Conservation (phyloP, 1,139 yeast genomes). For the Sugiyamaella pinicola region DNA sequence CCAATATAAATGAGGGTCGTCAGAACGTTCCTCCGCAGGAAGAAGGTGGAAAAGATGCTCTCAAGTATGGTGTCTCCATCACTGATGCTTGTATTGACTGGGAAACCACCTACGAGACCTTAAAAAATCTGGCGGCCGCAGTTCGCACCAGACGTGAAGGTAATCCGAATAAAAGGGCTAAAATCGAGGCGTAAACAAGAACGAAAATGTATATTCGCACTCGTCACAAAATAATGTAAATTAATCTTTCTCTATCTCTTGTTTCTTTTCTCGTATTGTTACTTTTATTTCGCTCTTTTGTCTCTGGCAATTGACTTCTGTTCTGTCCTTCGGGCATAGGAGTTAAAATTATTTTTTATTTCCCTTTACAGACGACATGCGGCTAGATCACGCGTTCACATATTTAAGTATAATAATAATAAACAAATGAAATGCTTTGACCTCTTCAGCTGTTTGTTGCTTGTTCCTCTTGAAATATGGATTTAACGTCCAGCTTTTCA, state of each 20-base stretch:
- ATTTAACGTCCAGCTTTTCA: conserved; percentile 22
- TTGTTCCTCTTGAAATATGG: conserved; percentile 14
- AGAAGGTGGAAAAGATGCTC: conserved; percentile 68
- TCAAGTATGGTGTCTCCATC: conserved; percentile 90
- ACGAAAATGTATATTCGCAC: neutral
- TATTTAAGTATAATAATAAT: too few species aligned
- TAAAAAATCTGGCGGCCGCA: conserved; percentile 72
- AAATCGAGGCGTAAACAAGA: conserved; percentile 2
- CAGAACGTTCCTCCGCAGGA: conserved; percentile 78
- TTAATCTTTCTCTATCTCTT: neutral
- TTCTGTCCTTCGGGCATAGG: neutral
- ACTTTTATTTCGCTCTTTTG: too few species aligned
- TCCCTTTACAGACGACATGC: neutral
- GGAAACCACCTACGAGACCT: conserved; percentile 76
- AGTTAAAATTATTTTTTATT: neutral
- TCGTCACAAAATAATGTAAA: neutral
- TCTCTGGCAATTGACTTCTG: neutral
- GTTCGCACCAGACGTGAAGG: conserved; percentile 64
- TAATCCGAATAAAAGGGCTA: conserved; percentile 15
- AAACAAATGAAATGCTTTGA: neutral
- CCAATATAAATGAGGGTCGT: conserved; percentile 87
- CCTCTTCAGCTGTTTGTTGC: too few species aligned
- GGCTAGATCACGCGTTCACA: conserved; percentile 1
- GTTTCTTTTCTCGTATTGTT: too few species aligned
- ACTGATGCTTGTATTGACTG: conserved; percentile 96